Conservation (phyloP, 2,329 filamentous ascomycete genomes). For the Cladosporium austrohemisphaericum region DNA sequence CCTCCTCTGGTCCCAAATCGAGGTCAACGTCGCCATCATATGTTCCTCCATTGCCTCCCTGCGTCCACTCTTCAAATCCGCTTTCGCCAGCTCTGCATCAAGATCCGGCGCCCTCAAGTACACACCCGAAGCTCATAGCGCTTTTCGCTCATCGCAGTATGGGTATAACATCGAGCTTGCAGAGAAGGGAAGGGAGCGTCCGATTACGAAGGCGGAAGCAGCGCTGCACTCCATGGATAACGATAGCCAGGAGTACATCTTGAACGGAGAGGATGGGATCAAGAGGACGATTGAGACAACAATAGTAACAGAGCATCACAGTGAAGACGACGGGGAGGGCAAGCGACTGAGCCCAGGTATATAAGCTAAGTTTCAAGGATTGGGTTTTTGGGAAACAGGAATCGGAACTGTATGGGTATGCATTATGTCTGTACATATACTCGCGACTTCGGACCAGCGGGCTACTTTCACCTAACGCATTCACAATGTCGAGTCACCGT, state of each 20-base stretch:
- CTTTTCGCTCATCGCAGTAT: not conserved
- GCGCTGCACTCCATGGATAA: not conserved
- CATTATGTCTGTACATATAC: too few relatives aligned
- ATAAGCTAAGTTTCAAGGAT: too few relatives aligned
- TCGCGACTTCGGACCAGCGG: too few relatives aligned
- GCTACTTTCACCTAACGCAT: too few relatives aligned
- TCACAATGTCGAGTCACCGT: too few relatives aligned
- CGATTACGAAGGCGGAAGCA: not conserved
- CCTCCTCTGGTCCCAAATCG: slow-evolving; percentile 16
- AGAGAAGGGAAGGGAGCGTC: not conserved
- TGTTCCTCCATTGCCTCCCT: slow-evolving; percentile 1
- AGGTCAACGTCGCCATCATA: slow-evolving; percentile 7
- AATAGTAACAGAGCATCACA: too few relatives aligned
- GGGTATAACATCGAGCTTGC: not conserved
- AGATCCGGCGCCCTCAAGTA: not conserved
- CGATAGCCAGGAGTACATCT: slow-evolving; percentile 1
- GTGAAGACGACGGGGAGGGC: too few relatives aligned
- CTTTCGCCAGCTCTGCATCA: not conserved
- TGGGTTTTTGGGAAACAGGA: too few relatives aligned
- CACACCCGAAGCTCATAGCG: not conserved
- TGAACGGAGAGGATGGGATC: not conserved
- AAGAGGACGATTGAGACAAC: slow-evolving; percentile 3
- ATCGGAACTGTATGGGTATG: too few relatives aligned
- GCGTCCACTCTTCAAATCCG: slow-evolving; percentile 8
- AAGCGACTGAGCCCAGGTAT: too few relatives aligned